A percentile compares a stretch with the other conserved stretches of the same genome.
Conservation (phyloP, 768 basidiomycete species). For the Phaeotremella fagi region DNA sequence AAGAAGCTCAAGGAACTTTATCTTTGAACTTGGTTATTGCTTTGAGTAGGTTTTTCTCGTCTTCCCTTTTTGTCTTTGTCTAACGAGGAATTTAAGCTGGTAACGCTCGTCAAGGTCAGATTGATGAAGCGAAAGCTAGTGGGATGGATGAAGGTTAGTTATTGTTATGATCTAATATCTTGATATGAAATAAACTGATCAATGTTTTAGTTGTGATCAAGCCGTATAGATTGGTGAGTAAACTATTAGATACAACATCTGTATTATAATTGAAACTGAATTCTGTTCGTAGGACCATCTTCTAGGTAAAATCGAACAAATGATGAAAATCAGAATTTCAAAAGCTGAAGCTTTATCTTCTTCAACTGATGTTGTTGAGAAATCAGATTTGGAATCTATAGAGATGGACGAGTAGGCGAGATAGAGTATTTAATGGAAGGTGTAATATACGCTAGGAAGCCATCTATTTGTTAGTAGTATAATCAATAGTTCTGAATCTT, state of each 20-base stretch:
- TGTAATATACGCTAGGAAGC: too few species aligned
- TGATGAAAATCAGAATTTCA: constrained; percentile 20
- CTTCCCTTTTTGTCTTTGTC: neutral
- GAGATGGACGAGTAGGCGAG: neutral
- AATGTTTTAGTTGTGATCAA: constrained; percentile 32
- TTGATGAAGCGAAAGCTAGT: constrained; percentile 39
- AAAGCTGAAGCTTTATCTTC: neutral
- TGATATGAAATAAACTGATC: neutral
- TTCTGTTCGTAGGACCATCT: constrained; percentile 22
- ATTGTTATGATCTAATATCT: neutral
- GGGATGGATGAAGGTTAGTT: constrained; percentile 43
- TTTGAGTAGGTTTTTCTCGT: constrained; percentile 27
- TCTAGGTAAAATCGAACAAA: constrained; percentile 31
- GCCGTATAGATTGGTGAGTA: constrained; percentile 32
- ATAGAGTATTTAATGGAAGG: neutral
- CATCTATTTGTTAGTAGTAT: too few species aligned
- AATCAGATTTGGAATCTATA: neutral
- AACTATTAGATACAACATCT: neutral
- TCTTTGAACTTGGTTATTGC: constrained; percentile 35
- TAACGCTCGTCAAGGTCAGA: constrained; percentile 45
- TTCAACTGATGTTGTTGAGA: neutral
- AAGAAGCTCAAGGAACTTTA: constrained; percentile 34
- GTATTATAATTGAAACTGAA: neutral
- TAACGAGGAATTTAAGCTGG: constrained; percentile 24
- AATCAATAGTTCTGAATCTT: too few species aligned